A percentile compares a stretch with the other conserved stretches of the same genome.
Evolutionary conservation across 73 alveolate genomes (phyloP).

Genomic region (Tetrahymena elliotti): DNA sequence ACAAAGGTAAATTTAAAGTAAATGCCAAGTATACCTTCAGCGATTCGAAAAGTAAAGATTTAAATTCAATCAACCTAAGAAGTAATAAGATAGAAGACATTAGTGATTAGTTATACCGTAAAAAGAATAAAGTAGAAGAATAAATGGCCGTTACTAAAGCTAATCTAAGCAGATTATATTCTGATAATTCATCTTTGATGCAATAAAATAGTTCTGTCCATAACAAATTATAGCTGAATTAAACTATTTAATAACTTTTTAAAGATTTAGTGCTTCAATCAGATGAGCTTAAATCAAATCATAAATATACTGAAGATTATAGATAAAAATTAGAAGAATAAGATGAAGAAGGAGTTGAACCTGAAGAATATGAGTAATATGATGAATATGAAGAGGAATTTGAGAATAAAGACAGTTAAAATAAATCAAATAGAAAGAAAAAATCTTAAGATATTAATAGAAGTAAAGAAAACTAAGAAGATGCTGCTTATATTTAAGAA

Average conservation of each 20-base stretch:
- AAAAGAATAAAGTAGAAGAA: not conserved
- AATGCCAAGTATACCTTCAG: not conserved
- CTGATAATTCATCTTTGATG: not conserved
- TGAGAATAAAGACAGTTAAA: not conserved
- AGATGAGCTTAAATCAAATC: not conserved
- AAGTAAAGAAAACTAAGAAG: not conserved
- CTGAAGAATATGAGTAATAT: not conserved
- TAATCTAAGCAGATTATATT: not conserved
- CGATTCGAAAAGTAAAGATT: not conserved
- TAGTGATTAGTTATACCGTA: not conserved
- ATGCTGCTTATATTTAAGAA: not conserved
- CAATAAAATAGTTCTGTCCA: not conserved
- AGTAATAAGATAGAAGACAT: not conserved
- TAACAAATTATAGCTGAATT: not conserved
- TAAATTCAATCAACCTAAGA: not conserved
- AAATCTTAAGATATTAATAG: not conserved
- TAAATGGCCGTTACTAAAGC: not conserved
- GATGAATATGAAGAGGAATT: not conserved
- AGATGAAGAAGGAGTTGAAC: not conserved
- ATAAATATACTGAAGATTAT: not conserved
- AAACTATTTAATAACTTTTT: not conserved
- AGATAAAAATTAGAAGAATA: not conserved
- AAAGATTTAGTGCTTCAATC: not conserved
- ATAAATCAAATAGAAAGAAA: not conserved
- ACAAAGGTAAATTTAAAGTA: not conserved